Evolutionary conservation across 1,284 basidiomycete genomes (phyloP), one percentile per base, ranked within the genome.

Genomic region (Ustilago esculenta): DNA sequence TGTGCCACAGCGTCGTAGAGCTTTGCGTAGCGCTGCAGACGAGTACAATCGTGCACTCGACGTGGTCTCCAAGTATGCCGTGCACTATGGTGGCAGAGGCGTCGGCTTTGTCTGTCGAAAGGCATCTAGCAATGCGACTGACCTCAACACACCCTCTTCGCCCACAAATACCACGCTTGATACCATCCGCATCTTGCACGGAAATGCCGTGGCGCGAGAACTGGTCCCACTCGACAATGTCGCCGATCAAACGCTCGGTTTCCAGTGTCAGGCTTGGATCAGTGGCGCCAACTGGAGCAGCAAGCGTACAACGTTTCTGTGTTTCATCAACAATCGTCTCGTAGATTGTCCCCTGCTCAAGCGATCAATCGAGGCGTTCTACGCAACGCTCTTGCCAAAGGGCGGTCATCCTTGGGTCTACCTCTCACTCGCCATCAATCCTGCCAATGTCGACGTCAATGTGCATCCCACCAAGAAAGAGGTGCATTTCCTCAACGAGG

Each of bases 391-490:
- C 33, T 85, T 99, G n/a, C 91, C 95, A 0, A 97, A 97, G 83
- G 94, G 94, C 10, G 84, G 90, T 1, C 90, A 86, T 32, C 94
- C 96, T 0, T 98, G 95, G 83, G 86, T 96, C 15, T 98, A 98
- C 81, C 85, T 98, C 46, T 92, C 92, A 67, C 83, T 98, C 32
- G 85, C 89, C 29, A 90, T 98, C 67, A 89, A 93, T 55, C 92
- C 94, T 0, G 86, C 88, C 30, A 89, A 90, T 25, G 90, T 99
- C 10, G 96, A 99, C 77, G 94, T 98, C 55, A 98, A 98, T 75
- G 94, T 98, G 0, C 95, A 98, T 81, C 96, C 96, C 0, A 98
- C 96, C 1, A 98, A 99, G 82, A 90, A 91, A 33, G 94, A 98
- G 82, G 93, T 97, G 0, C 92, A 94, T 72, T 98, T 98, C 76